Percentiles rank a stretch among this genome's conserved stretches.
Evolutionary conservation across 106 monocot genomes (phyloP).

Genomic region (Apostasia ramifera): DNA sequence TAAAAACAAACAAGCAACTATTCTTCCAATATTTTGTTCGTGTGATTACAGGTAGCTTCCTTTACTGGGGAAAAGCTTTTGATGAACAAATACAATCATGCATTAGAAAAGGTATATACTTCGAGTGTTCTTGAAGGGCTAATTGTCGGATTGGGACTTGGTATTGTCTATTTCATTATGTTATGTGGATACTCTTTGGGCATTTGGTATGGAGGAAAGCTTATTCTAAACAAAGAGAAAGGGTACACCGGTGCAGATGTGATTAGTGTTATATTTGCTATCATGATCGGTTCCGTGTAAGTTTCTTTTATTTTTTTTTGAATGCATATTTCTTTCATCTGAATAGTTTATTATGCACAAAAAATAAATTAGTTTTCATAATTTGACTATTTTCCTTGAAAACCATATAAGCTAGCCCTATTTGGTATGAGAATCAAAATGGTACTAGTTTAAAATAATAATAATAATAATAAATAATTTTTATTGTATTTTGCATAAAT

Average conservation of each 20-base stretch:
- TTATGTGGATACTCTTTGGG: conserved; percentile 54
- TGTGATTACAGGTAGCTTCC: conserved; percentile 78
- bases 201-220: conserved; percentile 57
- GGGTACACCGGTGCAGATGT: conserved; percentile 65
- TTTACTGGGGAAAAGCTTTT: conserved; percentile 59
- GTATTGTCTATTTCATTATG: conserved; percentile 35
- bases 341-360: too few relatives aligned
- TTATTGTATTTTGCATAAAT: too few relatives aligned
- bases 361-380: too few relatives aligned
- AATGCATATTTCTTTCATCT: too few relatives aligned
- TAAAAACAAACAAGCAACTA: too few relatives aligned
- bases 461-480: too few relatives aligned
- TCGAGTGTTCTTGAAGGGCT: conserved; percentile 51
- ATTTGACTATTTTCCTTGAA: too few relatives aligned
- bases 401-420: too few relatives aligned
- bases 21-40: too few relatives aligned
- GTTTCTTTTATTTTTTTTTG: too few relatives aligned
- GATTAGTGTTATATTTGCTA: conserved; percentile 58
- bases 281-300: conserved; percentile 64
- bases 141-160: conserved; percentile 47
- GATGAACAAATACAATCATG: conserved; percentile 32
- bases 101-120: conserved; percentile 32
- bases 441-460: too few relatives aligned
- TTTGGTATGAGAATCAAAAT: too few relatives aligned
- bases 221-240: conserved; percentile 37